phyloP scores from a whole-genome alignment of 2,329 filamentous ascomycete species.

The Sclerotinia sclerotiorum region DNA sequence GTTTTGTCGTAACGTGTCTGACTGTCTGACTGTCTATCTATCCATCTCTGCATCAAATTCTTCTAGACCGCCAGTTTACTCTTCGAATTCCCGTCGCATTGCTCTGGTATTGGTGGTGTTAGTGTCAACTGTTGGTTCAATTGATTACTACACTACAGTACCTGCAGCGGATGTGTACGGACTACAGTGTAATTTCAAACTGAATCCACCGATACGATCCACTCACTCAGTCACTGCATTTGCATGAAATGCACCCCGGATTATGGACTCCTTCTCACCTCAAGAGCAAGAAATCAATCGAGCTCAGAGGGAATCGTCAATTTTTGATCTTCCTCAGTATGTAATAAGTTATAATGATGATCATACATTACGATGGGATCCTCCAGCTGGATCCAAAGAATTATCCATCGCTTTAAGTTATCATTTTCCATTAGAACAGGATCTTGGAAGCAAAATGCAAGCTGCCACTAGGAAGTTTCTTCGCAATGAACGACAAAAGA shows the following conservation, averaged over 20 bases:
- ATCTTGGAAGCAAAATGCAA: conserved; percentile 29
- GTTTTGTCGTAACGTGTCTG: not conserved
- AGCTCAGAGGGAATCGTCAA: conserved; percentile 21
- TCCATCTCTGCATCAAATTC: conserved; percentile 3
- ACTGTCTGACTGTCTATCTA: not conserved
- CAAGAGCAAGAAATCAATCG: conserved; percentile 15
- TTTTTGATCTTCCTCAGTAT: conserved; percentile 26
- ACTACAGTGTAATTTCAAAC: not conserved
- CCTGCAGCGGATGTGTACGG: conserved; percentile 5
- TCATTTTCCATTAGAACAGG: conserved; percentile 27
- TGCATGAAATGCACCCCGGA: conserved; percentile 18
- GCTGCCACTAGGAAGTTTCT: conserved; percentile 27
- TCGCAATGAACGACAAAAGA: conserved; percentile 18
- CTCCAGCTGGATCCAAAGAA: conserved; percentile 27
- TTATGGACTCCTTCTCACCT: conserved; percentile 11
- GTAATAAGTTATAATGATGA: conserved; percentile 27
- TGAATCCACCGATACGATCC: not conserved
- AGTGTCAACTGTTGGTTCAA: not conserved
- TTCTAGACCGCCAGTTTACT: conserved; percentile 12
- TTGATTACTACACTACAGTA: not conserved
- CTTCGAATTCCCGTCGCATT: not conserved
- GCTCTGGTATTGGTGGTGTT: not conserved
- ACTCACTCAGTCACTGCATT: not conserved
- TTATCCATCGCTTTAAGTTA: conserved; percentile 31
- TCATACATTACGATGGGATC: conserved; percentile 28